Evolutionary conservation across 2,329 filamentous ascomycete species (phyloP), one percentile per base, ranked within the genome.

Genomic region (Fusarium bactridioides): DNA sequence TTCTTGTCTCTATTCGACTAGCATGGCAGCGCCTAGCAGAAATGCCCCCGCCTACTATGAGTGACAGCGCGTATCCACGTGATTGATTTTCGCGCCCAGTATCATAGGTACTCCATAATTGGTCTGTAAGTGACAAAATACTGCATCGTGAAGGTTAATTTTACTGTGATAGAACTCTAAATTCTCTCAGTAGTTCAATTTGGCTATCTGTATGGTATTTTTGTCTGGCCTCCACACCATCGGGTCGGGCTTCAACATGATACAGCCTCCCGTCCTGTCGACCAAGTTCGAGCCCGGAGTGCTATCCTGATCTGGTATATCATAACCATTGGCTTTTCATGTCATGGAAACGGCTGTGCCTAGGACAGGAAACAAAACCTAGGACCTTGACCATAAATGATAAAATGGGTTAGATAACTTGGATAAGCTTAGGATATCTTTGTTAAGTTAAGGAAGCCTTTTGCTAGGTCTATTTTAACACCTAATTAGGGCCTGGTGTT

Each of bases 41-140:
- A 23, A 40, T 29, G 48, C 41, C 37, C 37, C 50, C 55, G 61
- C 69, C 50, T 25, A 50, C 54, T 33, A 37, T 40, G 50, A 77
- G 69, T 70, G 77, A 77, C 74, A 74, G 71, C 70, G 71, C 67
- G 55, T 56, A 57, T 13, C 51, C 76, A 79, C 77, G 76, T 78
- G 77, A 79, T 50, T 40, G 60, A 51, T 29, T 53, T 61, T 48
- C 8, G 40, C 18, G 31, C 53, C 27, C 35, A 33, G 35, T 40
- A 25, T 47, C 16, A 21, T 9, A 48, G 43, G 37, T 55, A 29
- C n/a, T 41, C 55, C 37, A 61, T 13, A 31, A 31, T 48, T 48
- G 27, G 25, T 41, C 23, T 65, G n/a, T 23, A 15, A 35, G 61
- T 51, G 51, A 60, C 51, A 66, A 65, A 66, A 66, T 51, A 44